phyloP scores from a whole-genome alignment of 2,329 filamentous ascomycete species.

The Aspergillus sp. region DNA sequence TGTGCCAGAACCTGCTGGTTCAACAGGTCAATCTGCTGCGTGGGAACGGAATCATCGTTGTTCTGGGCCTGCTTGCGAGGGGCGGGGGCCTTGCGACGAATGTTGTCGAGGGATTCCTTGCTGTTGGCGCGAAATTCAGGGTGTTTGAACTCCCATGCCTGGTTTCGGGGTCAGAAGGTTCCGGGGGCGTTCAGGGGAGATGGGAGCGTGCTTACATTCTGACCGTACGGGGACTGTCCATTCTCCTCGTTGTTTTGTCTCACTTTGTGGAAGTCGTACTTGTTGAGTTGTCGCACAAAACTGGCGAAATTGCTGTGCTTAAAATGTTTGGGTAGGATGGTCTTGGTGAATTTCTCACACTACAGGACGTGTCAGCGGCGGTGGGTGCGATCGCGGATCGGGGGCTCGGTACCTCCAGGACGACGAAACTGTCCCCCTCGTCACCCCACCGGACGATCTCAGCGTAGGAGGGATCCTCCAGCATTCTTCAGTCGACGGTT shows the following conservation, averaged over 20 bases:
- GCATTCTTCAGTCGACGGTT: conserved; percentile 64
- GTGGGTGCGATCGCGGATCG: conserved; percentile 7
- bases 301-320: conserved; percentile 99
- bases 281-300: conserved; percentile 93
- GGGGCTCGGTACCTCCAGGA: conserved; percentile 71
- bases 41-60: conserved; percentile 73
- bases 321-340: conserved; percentile 95
- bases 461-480: conserved; percentile 90
- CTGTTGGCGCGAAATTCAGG: conserved; percentile 94
- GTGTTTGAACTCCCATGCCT: conserved; percentile 97
- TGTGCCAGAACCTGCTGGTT: conserved; percentile 86
- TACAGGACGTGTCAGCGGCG: conserved; percentile 40
- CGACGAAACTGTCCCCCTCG: conserved; percentile 92
- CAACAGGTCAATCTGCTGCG: conserved; percentile 84
- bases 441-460: conserved; percentile 95
- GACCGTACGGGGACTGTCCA: conserved; percentile 76
- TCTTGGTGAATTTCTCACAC: conserved; percentile 98
- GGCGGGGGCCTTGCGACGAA: conserved; percentile 89
- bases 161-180: conserved; percentile 15
- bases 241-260: conserved; percentile 85
- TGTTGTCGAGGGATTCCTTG: conserved; percentile 95
- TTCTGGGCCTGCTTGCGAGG: conserved; percentile 70
- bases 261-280: conserved; percentile 98
- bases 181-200: background rate
- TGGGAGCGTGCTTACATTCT: conserved; percentile 56